These are phyloP conservation scores for Perilla frutescens DNA, from an alignment of 257 asterid species.

Conservation along the genomic window DNA sequence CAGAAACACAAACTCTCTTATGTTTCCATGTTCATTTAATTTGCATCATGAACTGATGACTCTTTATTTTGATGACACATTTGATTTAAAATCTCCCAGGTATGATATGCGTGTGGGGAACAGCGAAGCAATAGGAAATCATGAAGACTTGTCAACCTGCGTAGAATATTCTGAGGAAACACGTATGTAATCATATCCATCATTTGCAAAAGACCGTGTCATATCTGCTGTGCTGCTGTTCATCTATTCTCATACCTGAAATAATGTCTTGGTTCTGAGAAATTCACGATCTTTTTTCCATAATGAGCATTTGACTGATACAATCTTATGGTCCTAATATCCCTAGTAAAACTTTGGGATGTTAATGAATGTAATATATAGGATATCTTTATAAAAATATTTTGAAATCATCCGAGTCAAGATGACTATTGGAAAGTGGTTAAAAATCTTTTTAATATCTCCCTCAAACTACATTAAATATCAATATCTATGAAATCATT, in stretches of 20 bases:
- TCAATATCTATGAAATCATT: slow-evolving; percentile 14
- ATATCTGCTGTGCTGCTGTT: slow-evolving; percentile 11
- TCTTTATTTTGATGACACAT: slow-evolving; percentile 25
- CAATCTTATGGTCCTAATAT: background rate
- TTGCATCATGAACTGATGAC: slow-evolving; percentile 27
- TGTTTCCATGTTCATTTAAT: slow-evolving; percentile 25
- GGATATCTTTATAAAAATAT: background rate
- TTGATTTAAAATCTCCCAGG: slow-evolving; percentile 51
- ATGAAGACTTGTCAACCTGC: slow-evolving; percentile 77
- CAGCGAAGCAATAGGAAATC: slow-evolving; percentile 61
- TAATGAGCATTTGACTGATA: background rate
- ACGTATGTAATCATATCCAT: slow-evolving; percentile 45
- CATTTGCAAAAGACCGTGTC: background rate
- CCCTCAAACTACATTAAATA: background rate
- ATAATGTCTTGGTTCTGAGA: background rate
- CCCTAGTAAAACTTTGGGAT: background rate
- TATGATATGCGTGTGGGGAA: slow-evolving; percentile 71
- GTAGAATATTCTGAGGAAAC: slow-evolving; percentile 75
- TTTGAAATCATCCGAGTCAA: slow-evolving; percentile 21
- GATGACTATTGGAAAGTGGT: slow-evolving; percentile 9
- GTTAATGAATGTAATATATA: background rate
- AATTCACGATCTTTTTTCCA: background rate
- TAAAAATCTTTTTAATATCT: background rate
- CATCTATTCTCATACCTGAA: background rate
- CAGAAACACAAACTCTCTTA: background rate